phyloP scores from a whole-genome alignment of 2,329 filamentous ascomycete species.

The Ampelomyces quisqualis region DNA sequence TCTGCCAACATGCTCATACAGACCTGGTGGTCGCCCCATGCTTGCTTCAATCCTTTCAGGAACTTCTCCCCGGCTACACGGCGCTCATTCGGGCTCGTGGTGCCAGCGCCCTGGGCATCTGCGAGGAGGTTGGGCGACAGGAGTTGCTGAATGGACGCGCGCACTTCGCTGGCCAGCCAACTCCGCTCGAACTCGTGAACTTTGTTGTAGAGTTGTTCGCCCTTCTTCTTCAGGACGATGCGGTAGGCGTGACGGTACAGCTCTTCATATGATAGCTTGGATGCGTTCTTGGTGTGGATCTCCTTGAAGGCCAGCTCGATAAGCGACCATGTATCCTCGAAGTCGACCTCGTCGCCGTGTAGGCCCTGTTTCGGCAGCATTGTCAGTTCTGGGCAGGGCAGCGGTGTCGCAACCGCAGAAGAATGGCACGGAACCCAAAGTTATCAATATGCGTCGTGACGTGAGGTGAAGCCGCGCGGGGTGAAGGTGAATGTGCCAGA shows the following conservation, averaged over 20 bases:
- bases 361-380: constrained; percentile 52
- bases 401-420: neutral
- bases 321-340: constrained; percentile 80
- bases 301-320: constrained; percentile 76
- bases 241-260: constrained; percentile 93
- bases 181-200: constrained; percentile 78
- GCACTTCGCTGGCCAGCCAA: constrained; percentile 76
- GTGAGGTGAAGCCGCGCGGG: neutral
- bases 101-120: constrained; percentile 48
- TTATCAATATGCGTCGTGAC: neutral
- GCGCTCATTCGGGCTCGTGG: constrained; percentile 72
- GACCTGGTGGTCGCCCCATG: constrained; percentile 86
- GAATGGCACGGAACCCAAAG: neutral
- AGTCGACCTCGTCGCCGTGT: constrained; percentile 67
- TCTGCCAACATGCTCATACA: constrained; percentile 97
- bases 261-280: constrained; percentile 87
- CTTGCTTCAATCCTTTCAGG: constrained; percentile 69
- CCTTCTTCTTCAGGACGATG: constrained; percentile 86
- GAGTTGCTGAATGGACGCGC: constrained; percentile 67
- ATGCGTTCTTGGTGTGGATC: constrained; percentile 91
- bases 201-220: constrained; percentile 74
- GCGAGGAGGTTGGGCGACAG: constrained; percentile 69
- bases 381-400: constrained; percentile 9
- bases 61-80: constrained; percentile 81
- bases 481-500: constrained; percentile 20